Base-by-base conservation (phyloP, 179 eudicot genomes). In the Monotropa hypopitys region DNA sequence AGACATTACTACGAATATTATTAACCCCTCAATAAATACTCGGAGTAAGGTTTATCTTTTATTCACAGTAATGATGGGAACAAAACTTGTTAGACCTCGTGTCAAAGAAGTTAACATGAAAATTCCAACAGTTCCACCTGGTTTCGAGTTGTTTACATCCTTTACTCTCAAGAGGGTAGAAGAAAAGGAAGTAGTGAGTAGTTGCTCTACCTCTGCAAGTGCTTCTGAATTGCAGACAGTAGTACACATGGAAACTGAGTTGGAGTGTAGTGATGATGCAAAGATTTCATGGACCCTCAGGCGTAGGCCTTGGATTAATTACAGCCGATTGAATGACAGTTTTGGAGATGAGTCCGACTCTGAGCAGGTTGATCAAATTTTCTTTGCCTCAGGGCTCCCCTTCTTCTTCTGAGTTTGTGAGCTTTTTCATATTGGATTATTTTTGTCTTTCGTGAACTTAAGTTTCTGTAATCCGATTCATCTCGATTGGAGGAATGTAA, bases 61-160 rank as follows among this genome's bases (percentile, higher is more conserved):
- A 33, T 10, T 81, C 35, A 32, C 86, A 90, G 96, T 49, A 42
- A 70, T 45, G 63, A 92, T 92, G 97, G 96, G 90, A 78, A 94
- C 90, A n/a, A 89, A 92, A 80, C 88, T 88, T 53, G 81, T 87
- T 21, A 82, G 85, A 75, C 78, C 86, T 82, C 75, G 86, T 63
- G 66, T 88, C 26, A 87, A 88, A 82, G 99, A 93, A 79, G 99
- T 91, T 73, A 91, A 76, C 62, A 81, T 93, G 82, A 97, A 93
- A 74, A 89, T 88, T 81, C 88, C 89, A 33, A 84, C 92, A 47
- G 80, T 93, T 86, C 99, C 99, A 65, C 99, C 99, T 72, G 99
- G 98, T 79, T 96, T 96, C 62, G 97, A 91, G 89, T 87, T 94
- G 20, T 85, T 85, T 63, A 80, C 92, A 46, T 82, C 92, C 61